Base-by-base conservation (phyloP, 2,329 filamentous ascomycete genomes). In the Ceratocystis variospora region DNA sequence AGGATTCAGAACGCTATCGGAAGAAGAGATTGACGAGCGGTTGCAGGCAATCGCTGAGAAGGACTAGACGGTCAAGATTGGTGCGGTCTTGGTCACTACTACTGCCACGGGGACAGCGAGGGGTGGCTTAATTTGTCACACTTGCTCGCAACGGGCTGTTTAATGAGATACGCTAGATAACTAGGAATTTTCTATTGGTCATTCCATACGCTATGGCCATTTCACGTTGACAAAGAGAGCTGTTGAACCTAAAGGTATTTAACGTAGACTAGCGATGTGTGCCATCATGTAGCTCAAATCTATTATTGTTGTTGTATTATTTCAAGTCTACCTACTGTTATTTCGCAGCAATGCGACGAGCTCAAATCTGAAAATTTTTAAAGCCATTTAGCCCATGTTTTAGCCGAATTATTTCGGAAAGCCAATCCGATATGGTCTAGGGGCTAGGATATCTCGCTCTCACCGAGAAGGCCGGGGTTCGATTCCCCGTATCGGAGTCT, bases 21-120 rank as follows among this genome's bases (percentile, higher is more conserved):
- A 96, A 78, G 92, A 97, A 45, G 93, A 99, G 84, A 96, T 99
- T 76, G 94, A 99, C 73, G 94, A 97, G 79, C 85, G 94, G 77
- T 84, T 99, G 80, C 92, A 97, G 79, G 91, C 93, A 66, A 99
- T 99, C 77, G 91, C 91, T 68, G 94, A 99, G 83, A 97, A 96
- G 84, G 94, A 99, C 79, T 99, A 83, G 85, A 75, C 72, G 69
- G 19, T 8, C 28, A 17, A 33, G 8, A 12, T 28, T 3, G 17
- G 17, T 37, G 28, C 55, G 28, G 25, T 59, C 25, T 33, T 37
- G 17, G 12, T 59, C 28, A 33, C 55, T 33, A 17, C 33, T 25
- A 33, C 28, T 8, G 55, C 15, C 15, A 59, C 28, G 28, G 28
- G 15, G 25, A 59, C 17, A 59, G 28, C 28, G 28, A 59, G 55